phyloP scores from a whole-genome alignment of 305 asterid genomes.

The Salvia sclarea region DNA sequence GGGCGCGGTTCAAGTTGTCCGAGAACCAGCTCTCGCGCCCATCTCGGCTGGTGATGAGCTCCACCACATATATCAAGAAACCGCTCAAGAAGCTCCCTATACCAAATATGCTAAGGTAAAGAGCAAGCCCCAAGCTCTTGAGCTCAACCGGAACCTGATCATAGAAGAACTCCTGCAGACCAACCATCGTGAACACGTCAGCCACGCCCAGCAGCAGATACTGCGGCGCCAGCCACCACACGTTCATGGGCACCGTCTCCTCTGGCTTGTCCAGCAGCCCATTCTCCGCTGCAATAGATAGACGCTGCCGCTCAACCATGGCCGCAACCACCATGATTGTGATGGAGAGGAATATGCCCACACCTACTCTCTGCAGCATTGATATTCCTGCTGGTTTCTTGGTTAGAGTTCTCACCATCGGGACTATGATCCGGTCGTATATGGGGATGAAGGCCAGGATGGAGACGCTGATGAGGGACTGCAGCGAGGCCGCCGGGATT shows the following conservation, averaged over 20 bases:
- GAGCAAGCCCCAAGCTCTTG: constrained; percentile 51
- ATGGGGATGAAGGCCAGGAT: constrained; percentile 32
- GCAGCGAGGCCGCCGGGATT: constrained; percentile 40
- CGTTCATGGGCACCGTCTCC: constrained; percentile 43
- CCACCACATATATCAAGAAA: constrained; percentile 34
- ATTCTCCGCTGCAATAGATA: constrained; percentile 35
- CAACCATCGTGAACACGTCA: constrained; percentile 45
- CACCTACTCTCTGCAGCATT: constrained; percentile 53
- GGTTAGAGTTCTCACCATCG: constrained; percentile 38
- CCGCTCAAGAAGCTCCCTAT: constrained; percentile 42
- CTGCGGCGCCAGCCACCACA: constrained; percentile 60
- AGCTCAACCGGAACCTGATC: constrained; percentile 49
- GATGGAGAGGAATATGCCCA: constrained; percentile 41
- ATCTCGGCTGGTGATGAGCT: constrained; percentile 30
- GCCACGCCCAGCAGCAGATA: constrained; percentile 45
- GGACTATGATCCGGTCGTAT: constrained; percentile 45
- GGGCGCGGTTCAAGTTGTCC: constrained; percentile 38
- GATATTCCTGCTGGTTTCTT: constrained; percentile 51
- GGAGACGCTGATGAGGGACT: constrained; percentile 19
- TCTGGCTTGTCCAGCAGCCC: constrained; percentile 41
- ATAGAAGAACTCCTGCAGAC: constrained; percentile 59
- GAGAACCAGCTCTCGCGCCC: constrained; percentile 33
- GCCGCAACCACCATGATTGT: constrained; percentile 44
- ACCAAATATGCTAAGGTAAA: constrained; percentile 43
- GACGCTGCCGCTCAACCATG: constrained; percentile 43